Evolutionary conservation across 2,329 filamentous ascomycete genomes (phyloP), one percentile per base, ranked within the genome.

Genomic region (Aspergillus phoenicis): DNA sequence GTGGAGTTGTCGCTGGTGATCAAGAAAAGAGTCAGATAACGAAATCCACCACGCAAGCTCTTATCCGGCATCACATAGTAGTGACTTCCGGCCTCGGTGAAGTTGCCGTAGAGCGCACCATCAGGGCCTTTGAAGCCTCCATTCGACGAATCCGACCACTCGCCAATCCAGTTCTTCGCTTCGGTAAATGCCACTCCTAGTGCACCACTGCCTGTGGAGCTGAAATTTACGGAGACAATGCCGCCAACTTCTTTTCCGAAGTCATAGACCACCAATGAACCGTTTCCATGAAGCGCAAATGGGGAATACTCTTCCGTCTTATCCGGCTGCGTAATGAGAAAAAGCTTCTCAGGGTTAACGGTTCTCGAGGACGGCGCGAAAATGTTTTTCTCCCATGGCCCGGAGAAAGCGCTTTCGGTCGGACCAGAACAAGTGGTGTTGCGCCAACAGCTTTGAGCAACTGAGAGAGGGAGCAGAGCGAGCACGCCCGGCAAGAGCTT

Each of bases 211-310:
- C 70, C 68, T 68, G 75, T 76, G 4, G 79, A 73, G 3, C 73
- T 75, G 66, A 85, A 87, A 8, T 78, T 71, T n/a, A 87, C 65
- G 3, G 79, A 81, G 5, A 83, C 73, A 58, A 86, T 81, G 5
- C 85, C 85, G 39, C 84, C 85, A 5, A 87, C 83, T 68, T 87
- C 83, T 24, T 80, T 75, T 4, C 84, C 84, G 68, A 87, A 87
- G 70, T 87, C 85, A 59, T 85, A 84, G 1, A 86, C 81, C 2
- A 85, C 70, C n/a, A 78, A 76, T 3, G 82, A 84, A 10, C 81
- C 83, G 66, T 86, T 85, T 10, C 78, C 77, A 8, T 65, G 63
- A 5, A 83, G 68, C 1, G 65, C 68, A 2, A 59, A 63, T 17
- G 70, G 68, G 30, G 5, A 70, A 70, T 68, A 75, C 10, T 66